phyloP scores from a whole-genome alignment of 371 early-diverging fungal genomes.

The Mucor indicus region DNA sequence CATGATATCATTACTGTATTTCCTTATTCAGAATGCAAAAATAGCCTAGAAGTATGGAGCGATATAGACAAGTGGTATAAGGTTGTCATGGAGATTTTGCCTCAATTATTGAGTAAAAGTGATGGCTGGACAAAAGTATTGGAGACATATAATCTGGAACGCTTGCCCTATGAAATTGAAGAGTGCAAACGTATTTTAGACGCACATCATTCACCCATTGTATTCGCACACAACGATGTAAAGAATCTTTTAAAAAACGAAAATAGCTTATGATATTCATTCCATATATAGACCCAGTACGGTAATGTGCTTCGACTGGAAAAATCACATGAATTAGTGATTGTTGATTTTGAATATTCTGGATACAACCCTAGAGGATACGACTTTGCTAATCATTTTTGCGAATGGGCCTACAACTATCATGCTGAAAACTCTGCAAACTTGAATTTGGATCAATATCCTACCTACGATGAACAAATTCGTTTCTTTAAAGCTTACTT shows the following conservation, averaged over 20 bases:
- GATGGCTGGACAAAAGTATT: conserved; percentile 13
- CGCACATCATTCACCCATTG: conserved; percentile 55
- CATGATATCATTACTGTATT: conserved; percentile 69
- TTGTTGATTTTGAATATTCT: conserved; percentile 89
- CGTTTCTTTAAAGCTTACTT: conserved; percentile 71
- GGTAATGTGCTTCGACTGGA: conserved; percentile 75
- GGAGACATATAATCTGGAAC: conserved; percentile 41
- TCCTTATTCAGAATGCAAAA: conserved; percentile 40
- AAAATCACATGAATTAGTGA: conserved; percentile 56
- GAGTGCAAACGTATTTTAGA: conserved; percentile 39
- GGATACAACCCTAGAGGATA: conserved; percentile 83
- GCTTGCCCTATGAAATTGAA: conserved; percentile 46
- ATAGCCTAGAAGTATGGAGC: conserved; percentile 59
- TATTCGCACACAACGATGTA: conserved; percentile 87
- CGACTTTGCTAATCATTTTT: conserved; percentile 89
- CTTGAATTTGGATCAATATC: conserved; percentile 49
- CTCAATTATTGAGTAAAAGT: conserved; percentile 13
- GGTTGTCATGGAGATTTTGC: conserved; percentile 11
- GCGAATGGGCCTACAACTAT: conserved; percentile 89
- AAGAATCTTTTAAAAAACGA: conserved; percentile 6
- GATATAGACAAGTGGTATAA: conserved; percentile 67
- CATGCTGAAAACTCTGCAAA: conserved; percentile 59
- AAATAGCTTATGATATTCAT: neutral
- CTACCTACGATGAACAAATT: conserved; percentile 57
- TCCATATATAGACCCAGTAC: conserved; percentile 63